Percentiles rank a stretch among this genome's conserved stretches.
phyloP scores from a whole-genome alignment of 2,329 filamentous ascomycete species.

The Colletotrichum salicis region DNA sequence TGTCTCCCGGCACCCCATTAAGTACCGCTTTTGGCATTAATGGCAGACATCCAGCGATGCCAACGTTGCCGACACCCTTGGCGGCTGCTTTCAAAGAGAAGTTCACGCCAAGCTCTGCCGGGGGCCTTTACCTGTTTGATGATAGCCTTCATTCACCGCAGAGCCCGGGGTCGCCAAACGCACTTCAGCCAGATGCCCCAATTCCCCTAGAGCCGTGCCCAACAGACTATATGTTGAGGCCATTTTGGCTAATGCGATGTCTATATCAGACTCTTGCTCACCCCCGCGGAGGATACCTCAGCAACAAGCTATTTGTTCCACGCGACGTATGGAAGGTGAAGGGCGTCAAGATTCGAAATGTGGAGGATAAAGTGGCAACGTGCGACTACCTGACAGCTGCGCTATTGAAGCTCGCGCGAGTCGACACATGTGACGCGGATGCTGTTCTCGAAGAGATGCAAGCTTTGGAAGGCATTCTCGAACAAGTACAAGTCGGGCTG shows the following conservation, averaged over 20 bases:
- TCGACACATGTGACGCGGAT: slow-evolving; percentile 91
- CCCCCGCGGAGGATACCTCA: slow-evolving; percentile 90
- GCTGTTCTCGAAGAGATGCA: slow-evolving; percentile 96
- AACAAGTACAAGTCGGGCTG: slow-evolving; percentile 82
- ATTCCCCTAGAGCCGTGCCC: slow-evolving; percentile 90
- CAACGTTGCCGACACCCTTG: slow-evolving; percentile 75
- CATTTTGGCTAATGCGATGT: slow-evolving; percentile 97
- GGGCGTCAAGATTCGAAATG: slow-evolving; percentile 87
- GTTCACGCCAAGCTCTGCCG: slow-evolving; percentile 66
- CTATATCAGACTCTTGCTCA: slow-evolving; percentile 93
- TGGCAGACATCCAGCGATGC: slow-evolving; percentile 63
- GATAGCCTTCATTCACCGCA: slow-evolving; percentile 78
- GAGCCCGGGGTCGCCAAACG: slow-evolving; percentile 73
- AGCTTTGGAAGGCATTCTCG: slow-evolving; percentile 82
- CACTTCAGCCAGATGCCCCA: slow-evolving; percentile 72
- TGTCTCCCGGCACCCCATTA: slow-evolving; percentile 79
- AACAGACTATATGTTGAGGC: slow-evolving; percentile 86
- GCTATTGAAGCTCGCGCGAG: slow-evolving; percentile 81
- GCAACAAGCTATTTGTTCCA: slow-evolving; percentile 90
- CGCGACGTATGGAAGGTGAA: slow-evolving; percentile 94
- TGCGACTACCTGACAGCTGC: slow-evolving; percentile 93
- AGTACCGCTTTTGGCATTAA: slow-evolving; percentile 71
- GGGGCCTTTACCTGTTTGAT: slow-evolving; percentile 85
- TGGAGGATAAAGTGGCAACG: slow-evolving; percentile 94
- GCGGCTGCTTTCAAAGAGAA: slow-evolving; percentile 70